A percentile compares a stretch with the other conserved stretches of the same genome.
Conservation (phyloP, 371 early-diverging fungal genomes). For the Haplosporangium sp. region DNA sequence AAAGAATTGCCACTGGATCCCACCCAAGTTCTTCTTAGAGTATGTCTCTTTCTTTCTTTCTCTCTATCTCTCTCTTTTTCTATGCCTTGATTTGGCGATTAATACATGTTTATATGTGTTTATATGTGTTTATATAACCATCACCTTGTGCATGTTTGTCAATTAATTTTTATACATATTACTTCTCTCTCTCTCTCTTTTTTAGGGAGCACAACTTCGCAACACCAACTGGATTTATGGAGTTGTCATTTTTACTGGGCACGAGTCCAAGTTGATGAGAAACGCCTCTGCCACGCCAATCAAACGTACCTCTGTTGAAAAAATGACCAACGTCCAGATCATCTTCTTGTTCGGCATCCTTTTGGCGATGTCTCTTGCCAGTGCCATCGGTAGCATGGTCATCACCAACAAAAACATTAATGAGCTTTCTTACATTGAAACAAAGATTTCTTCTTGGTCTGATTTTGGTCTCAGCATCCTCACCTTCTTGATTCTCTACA, state of each 20-base stretch:
- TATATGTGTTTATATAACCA: too few relatives aligned
- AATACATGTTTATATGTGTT: too few relatives aligned
- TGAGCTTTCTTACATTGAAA: conserved; percentile 51
- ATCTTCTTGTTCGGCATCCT: conserved; percentile 91
- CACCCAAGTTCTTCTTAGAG: conserved; percentile 81
- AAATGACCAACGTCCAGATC: conserved; percentile 94
- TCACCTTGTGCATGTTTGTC: background rate
- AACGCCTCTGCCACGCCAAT: conserved; percentile 89
- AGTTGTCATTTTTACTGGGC: conserved; percentile 88
- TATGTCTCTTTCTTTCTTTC: conserved; percentile 17
- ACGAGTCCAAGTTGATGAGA: conserved; percentile 91
- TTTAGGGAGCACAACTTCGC: conserved; percentile 80
- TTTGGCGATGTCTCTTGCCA: conserved; percentile 84
- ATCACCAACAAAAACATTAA: conserved; percentile 60
- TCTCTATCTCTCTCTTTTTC: background rate
- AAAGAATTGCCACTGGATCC: conserved; percentile 84
- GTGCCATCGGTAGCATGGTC: conserved; percentile 82
- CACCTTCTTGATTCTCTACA: conserved; percentile 90
- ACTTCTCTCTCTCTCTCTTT: background rate
- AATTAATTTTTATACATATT: background rate
- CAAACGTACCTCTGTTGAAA: conserved; percentile 83
- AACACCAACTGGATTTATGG: conserved; percentile 92
- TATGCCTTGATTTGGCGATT: background rate
- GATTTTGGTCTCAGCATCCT: conserved; percentile 81
- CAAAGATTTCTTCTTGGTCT: conserved; percentile 39